Evolutionary conservation across 2,329 filamentous ascomycete species (phyloP).

Genomic region (Microdochium bolleyi): DNA sequence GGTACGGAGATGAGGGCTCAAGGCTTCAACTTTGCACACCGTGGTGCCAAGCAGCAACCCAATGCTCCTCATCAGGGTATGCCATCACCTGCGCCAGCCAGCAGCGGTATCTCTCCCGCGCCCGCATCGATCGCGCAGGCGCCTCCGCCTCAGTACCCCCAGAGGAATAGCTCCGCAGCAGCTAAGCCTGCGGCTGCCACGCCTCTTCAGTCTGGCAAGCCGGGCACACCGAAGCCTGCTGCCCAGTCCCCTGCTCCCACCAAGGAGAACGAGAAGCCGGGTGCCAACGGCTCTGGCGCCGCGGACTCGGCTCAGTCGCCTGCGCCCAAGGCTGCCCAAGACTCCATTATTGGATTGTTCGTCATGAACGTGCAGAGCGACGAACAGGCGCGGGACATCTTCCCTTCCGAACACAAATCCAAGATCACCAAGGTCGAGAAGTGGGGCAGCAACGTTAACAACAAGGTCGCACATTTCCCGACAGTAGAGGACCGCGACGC

Average conservation of each 20-base stretch:
- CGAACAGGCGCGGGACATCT: slow-evolving; percentile 74
- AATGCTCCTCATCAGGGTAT: slow-evolving; percentile 26
- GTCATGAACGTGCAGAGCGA: slow-evolving; percentile 79
- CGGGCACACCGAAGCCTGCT: slow-evolving; percentile 37
- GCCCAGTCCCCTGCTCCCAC: slow-evolving; percentile 28
- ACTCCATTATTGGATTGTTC: slow-evolving; percentile 78
- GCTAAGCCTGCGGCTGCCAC: slow-evolving; percentile 35
- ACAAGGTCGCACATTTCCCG: slow-evolving; percentile 83
- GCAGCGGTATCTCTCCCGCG: slow-evolving; percentile 19
- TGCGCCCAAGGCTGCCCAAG: slow-evolving; percentile 48
- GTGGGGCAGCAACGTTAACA: slow-evolving; percentile 57
- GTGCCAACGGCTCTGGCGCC: slow-evolving; percentile 42
- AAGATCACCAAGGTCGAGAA: slow-evolving; percentile 78
- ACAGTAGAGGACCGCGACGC: slow-evolving; percentile 71
- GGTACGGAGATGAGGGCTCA: slow-evolving; percentile 98
- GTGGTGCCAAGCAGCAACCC: slow-evolving; percentile 69
- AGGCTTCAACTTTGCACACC: slow-evolving; percentile 98
- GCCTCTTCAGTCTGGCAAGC: slow-evolving; percentile 31
- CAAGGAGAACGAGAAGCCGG: slow-evolving; percentile 51
- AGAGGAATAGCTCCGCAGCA: slow-evolving; percentile 19
- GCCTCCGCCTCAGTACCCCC: slow-evolving; percentile 18
- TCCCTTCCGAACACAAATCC: slow-evolving; percentile 71
- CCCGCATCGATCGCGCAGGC: slow-evolving; percentile 11
- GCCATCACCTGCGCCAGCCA: slow-evolving; percentile 25
- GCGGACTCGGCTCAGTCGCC: slow-evolving; percentile 48